Evolutionary conservation across 768 basidiomycete species (phyloP).

Genomic region (Hericium rajendrae): DNA sequence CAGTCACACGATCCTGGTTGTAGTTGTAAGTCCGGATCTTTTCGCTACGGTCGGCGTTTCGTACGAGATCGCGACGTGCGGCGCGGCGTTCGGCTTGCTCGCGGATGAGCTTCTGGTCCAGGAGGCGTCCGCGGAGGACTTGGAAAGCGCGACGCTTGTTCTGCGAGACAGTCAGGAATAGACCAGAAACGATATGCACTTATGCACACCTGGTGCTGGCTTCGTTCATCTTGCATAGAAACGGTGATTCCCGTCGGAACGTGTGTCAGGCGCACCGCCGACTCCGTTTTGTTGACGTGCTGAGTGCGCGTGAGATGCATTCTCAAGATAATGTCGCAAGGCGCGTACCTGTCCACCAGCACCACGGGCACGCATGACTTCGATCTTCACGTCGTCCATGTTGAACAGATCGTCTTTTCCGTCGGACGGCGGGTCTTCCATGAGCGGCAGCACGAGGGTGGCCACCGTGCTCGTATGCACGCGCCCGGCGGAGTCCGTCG

Average conservation of each 20-base stretch:
- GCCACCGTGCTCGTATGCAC: conserved; percentile 90
- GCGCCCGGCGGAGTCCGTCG: conserved; percentile 79
- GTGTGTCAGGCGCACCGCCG: conserved; percentile 91
- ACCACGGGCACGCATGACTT: conserved; percentile 95
- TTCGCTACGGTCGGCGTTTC: conserved; percentile 79
- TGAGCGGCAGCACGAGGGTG: conserved; percentile 73
- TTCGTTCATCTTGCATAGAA: conserved; percentile 96
- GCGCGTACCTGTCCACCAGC: conserved; percentile 83
- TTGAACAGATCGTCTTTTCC: conserved; percentile 56
- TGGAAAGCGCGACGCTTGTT: conserved; percentile 92
- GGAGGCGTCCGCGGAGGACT: conserved; percentile 75
- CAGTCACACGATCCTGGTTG: conserved; percentile 14
- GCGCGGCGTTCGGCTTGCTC: conserved; percentile 66
- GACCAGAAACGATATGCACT: neutral
- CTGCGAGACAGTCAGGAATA: conserved; percentile 28
- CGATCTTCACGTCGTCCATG: conserved; percentile 81
- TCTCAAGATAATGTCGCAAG: neutral
- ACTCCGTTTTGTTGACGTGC: conserved; percentile 99
- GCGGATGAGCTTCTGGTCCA: conserved; percentile 66
- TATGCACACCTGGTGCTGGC: conserved; percentile 75
- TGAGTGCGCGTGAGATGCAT: conserved; percentile 21
- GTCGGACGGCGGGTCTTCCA: conserved; percentile 45
- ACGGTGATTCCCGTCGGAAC: conserved; percentile 89
- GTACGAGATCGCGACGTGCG: conserved; percentile 63
- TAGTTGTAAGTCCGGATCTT: conserved; percentile 97